Evolutionary conservation across 1,284 basidiomycete genomes (phyloP).

Genomic region (Ceratobasidium sp.): DNA sequence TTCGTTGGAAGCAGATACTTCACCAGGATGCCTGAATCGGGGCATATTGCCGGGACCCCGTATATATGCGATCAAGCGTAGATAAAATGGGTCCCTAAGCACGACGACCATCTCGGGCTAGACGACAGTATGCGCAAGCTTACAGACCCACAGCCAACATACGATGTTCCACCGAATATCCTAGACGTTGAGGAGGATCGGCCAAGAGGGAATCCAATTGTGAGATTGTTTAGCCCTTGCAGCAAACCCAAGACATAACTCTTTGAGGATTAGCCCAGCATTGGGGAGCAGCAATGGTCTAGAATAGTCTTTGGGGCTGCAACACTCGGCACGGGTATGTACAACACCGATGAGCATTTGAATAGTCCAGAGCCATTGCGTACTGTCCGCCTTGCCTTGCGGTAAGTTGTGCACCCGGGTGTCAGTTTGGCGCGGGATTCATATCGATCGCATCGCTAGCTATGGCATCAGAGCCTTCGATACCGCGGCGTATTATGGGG

Average conservation of each 20-base stretch:
- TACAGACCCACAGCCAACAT: constrained; percentile 44
- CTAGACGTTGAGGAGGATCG: constrained; percentile 64
- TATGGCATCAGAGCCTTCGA: constrained; percentile 94
- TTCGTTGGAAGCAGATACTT: neutral
- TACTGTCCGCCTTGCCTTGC: constrained; percentile 80
- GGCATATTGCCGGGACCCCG: neutral
- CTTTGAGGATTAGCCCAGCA: neutral
- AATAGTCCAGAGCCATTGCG: constrained; percentile 70
- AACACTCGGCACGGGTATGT: constrained; percentile 73
- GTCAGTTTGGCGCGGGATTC: neutral
- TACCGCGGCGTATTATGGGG: constrained; percentile 88
- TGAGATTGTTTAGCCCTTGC: neutral
- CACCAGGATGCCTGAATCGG: neutral
- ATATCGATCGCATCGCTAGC: constrained; percentile 56
- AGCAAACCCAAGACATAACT: constrained; percentile 49
- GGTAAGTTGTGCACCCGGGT: constrained; percentile 58
- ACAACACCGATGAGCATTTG: constrained; percentile 73
- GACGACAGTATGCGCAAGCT: constrained; percentile 22
- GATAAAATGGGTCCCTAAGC: neutral
- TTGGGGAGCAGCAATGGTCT: constrained; percentile 54
- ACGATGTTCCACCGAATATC: constrained; percentile 51
- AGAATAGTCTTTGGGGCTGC: constrained; percentile 74
- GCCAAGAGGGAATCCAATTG: constrained; percentile 55
- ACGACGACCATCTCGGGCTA: neutral
- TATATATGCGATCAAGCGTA: too few species aligned